These are phyloP conservation scores for Colletotrichum agaves DNA, from an alignment of 2,329 filamentous ascomycete species.

Conservation along the genomic window DNA sequence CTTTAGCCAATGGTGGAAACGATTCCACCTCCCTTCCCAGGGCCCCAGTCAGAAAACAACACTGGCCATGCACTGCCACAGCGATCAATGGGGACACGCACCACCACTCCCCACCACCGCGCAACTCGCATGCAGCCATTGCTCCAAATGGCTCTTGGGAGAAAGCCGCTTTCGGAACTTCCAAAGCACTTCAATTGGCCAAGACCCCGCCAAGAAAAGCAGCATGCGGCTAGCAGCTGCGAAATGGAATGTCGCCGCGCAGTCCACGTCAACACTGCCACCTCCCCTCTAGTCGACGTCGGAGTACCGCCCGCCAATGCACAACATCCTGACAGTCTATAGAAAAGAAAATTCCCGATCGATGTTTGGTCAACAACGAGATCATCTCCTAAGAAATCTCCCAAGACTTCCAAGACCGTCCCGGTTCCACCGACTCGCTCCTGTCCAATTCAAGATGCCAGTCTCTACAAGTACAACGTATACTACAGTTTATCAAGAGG, in stretches of 20 bases:
- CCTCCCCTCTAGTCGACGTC: background rate
- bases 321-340: background rate
- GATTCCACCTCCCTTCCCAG: slow-evolving; percentile 24
- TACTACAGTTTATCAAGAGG: background rate
- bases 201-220: slow-evolving; percentile 24
- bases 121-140: background rate
- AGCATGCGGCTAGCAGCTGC: slow-evolving; percentile 28
- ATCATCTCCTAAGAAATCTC: background rate
- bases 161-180: no score
- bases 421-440: slow-evolving; percentile 18
- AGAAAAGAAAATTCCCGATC: slow-evolving; percentile 9
- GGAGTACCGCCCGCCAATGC: background rate
- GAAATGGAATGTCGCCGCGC: slow-evolving; percentile 28
- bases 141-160: background rate
- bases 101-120: background rate
- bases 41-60: slow-evolving; percentile 23
- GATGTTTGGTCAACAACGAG: background rate
- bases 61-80: slow-evolving; percentile 35
- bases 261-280: slow-evolving; percentile 33
- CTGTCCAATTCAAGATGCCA: slow-evolving; percentile 15
- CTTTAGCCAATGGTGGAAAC: slow-evolving; percentile 19
- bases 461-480: slow-evolving; percentile 20
- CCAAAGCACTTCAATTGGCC: slow-evolving; percentile 19
- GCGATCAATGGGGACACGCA: slow-evolving; percentile 28
- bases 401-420: slow-evolving; percentile 6